Evolutionary conservation across 768 basidiomycete species (phyloP).

Genomic region (Psilocybe cubensis): DNA sequence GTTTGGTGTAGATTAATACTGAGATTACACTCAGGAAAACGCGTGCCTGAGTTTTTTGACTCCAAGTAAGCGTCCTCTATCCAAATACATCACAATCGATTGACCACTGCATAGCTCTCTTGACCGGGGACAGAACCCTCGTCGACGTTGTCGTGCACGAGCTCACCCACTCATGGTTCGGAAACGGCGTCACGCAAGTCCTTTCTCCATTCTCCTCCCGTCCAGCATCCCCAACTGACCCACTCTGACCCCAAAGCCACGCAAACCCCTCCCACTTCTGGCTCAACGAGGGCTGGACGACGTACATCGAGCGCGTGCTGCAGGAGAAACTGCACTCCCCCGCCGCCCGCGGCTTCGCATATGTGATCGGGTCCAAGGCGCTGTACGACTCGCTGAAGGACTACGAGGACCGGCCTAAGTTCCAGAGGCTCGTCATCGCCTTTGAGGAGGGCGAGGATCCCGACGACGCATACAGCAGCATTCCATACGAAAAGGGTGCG

Average conservation of each 20-base stretch:
- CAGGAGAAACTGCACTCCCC: slow-evolving; percentile 71
- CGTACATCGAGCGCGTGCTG: slow-evolving; percentile 87
- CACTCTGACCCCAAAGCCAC: slow-evolving; percentile 41
- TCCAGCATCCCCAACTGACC: background rate
- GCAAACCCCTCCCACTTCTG: slow-evolving; percentile 82
- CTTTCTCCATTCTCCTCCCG: background rate
- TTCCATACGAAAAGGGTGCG: slow-evolving; percentile 90
- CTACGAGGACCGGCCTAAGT: slow-evolving; percentile 65
- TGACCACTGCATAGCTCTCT: slow-evolving; percentile 51
- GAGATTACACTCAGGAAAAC: slow-evolving; percentile 65
- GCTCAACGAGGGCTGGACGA: slow-evolving; percentile 95
- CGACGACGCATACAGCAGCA: slow-evolving; percentile 72
- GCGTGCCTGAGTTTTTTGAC: slow-evolving; percentile 88
- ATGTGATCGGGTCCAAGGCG: slow-evolving; percentile 72
- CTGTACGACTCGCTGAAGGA: slow-evolving; percentile 72
- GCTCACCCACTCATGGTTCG: slow-evolving; percentile 87
- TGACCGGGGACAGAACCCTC: slow-evolving; percentile 85
- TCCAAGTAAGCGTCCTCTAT: slow-evolving; percentile 57
- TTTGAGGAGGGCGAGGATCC: slow-evolving; percentile 77
- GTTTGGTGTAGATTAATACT: background rate
- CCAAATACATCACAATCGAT: background rate
- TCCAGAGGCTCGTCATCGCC: slow-evolving; percentile 78
- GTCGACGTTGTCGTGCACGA: slow-evolving; percentile 93
- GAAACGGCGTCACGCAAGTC: slow-evolving; percentile 81
- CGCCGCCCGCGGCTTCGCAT: slow-evolving; percentile 80